Percentiles rank a stretch among this genome's conserved stretches.
Evolutionary conservation across 129 eudicot genomes (phyloP).

Genomic region (Calendula officinalis): DNA sequence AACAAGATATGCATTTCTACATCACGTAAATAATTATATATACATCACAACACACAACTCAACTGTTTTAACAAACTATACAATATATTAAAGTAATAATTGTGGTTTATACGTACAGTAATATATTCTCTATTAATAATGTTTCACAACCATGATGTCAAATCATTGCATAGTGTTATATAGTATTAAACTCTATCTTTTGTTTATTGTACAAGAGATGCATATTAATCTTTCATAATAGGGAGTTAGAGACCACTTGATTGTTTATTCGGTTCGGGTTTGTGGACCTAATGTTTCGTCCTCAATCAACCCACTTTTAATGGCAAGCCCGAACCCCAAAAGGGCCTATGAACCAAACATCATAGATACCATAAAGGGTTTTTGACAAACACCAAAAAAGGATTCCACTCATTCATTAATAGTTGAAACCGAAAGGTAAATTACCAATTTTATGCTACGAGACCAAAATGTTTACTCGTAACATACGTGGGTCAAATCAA

Average conservation of each 20-base stretch:
- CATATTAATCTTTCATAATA: background rate
- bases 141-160: slow-evolving; percentile 33
- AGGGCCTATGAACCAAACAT: slow-evolving; percentile 10
- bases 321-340: slow-evolving; percentile 6
- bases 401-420: slow-evolving; percentile 12
- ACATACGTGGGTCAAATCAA: no score
- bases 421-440: background rate
- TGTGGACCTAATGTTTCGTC: slow-evolving; percentile 23
- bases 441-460: slow-evolving; percentile 1
- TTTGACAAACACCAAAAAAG: slow-evolving; percentile 4
- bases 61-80: no score
- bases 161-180: slow-evolving; percentile 25
- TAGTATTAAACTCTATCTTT: slow-evolving; percentile 22
- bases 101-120: no score
- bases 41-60: no score
- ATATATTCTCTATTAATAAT: background rate
- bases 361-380: slow-evolving; percentile 11
- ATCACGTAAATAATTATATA: no score
- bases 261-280: slow-evolving; percentile 3
- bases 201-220: slow-evolving; percentile 21
- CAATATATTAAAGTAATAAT: no score
- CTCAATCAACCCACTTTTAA: slow-evolving; percentile 24
- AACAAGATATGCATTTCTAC: no score
- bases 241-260: slow-evolving; percentile 13
- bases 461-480: background rate